These are phyloP conservation scores for Pyrenopolyporus hunteri DNA, from an alignment of 495 filamentous ascomycete species.

Conservation along the genomic window DNA sequence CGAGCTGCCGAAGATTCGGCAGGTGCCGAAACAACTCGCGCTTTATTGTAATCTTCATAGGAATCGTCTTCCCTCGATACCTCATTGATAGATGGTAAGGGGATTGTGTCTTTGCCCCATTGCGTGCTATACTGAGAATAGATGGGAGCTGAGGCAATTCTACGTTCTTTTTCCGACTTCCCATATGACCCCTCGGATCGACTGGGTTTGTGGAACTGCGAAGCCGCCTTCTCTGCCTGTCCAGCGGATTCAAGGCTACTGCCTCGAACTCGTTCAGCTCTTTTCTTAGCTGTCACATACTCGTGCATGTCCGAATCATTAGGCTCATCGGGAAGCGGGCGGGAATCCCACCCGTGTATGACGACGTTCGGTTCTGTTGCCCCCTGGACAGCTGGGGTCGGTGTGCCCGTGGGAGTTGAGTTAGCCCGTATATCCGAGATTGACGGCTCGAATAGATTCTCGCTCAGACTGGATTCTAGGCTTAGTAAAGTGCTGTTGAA, in stretches of 20 bases:
- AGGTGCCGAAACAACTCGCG: constrained; percentile 41
- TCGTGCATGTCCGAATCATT: constrained; percentile 52
- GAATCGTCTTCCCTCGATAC: constrained; percentile 41
- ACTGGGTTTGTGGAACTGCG: constrained; percentile 9
- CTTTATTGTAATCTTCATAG: constrained; percentile 37
- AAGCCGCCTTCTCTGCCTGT: background rate
- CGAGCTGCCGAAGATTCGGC: constrained; percentile 25
- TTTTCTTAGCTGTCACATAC: constrained; percentile 20
- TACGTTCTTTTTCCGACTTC: constrained; percentile 43
- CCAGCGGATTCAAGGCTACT: background rate
- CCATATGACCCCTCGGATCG: background rate
- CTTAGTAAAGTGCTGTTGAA: constrained; percentile 75
- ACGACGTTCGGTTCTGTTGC: background rate
- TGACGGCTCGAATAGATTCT: constrained; percentile 11
- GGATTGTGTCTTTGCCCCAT: constrained; percentile 45
- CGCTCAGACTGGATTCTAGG: constrained; percentile 39
- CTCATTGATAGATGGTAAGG: constrained; percentile 62
- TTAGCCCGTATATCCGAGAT: background rate
- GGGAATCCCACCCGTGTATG: constrained; percentile 41
- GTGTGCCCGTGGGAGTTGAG: background rate
- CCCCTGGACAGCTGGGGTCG: constrained; percentile 28
- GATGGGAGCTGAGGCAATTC: constrained; percentile 62
- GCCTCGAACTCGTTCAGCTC: constrained; percentile 1
- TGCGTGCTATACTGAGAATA: constrained; percentile 47
- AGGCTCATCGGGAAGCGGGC: constrained; percentile 59